Evolutionary conservation across 768 basidiomycete genomes (phyloP), one percentile per base, ranked within the genome.

Genomic region (Clitopilus passeckerianus): DNA sequence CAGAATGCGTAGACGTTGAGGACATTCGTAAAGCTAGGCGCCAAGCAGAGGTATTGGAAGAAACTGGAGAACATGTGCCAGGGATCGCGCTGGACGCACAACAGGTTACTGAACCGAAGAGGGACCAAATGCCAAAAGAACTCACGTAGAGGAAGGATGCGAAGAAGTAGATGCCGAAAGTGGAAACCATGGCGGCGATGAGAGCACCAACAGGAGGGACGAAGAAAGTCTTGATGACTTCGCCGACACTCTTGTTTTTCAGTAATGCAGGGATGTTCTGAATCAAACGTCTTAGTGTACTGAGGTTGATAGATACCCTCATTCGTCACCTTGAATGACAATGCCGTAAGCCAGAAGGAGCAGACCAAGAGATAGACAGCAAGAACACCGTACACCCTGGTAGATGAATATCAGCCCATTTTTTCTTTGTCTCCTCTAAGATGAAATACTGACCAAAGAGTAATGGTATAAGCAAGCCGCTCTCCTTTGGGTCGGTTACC

Each of bases 31-130:
- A 96, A 96, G 65, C 90, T 92, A 0, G 93, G 92, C 10, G 96
- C 96, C 59, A 98, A 73, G 67, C 87, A 87, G 54, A 96, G 76
- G 70, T 95, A 96, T 70, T 95, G 95, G 65, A 89, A 76, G 81
- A 97, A 94, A 65, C 92, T 94, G 23, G 92, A 91, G 74, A 95
- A 87, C 87, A 98, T 90, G 74, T 98, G 95, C 95, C 95, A 98
- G 5, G 95, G 95, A 73, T 98, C 95, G 62, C 92, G 87, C 90
- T 94, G 61, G 6, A 3, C 27, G 5, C 27, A 52, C 60, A 34
- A 64, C 43, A 23, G 33, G 27, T 37, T 18, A 58, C 54, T 9
- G 34, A 23, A 0, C 58, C 24, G 8, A 5, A 24, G 20, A 5
- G 16, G 24, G 50, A 20, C 27, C 14, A 61, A 22, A 56, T 5